These are phyloP conservation scores for Paracamarosporium sp. DNA, from an alignment of 2,329 filamentous ascomycete species.

Conservation along the genomic window DNA sequence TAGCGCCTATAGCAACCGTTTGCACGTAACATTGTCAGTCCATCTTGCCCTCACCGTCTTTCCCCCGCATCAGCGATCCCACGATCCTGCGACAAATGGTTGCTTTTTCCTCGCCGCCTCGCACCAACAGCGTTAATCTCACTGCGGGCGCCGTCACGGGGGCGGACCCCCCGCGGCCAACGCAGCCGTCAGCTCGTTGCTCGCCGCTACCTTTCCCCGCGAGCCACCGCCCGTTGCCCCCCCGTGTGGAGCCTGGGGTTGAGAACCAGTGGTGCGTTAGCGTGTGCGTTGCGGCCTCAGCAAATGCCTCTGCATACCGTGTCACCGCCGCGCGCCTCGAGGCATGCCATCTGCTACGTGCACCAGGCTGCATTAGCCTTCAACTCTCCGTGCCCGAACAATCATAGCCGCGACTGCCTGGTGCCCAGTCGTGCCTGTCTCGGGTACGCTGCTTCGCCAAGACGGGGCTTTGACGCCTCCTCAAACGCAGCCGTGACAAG, in stretches of 20 bases:
- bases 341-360: not conserved
- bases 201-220: not conserved
- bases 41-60: conserved; percentile 10
- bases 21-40: conserved; percentile 3
- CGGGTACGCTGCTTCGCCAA: conserved; percentile 9
- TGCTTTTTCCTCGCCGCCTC: conserved; percentile 12
- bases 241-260: not conserved
- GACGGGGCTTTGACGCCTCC: conserved; percentile 8
- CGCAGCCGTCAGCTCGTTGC: not conserved
- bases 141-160: conserved; percentile 5
- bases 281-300: not conserved
- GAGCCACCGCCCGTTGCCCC: not conserved
- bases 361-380: conserved; percentile 4
- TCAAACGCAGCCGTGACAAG: conserved; percentile 23
- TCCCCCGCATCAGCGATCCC: conserved; percentile 8
- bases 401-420: not conserved
- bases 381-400: conserved; percentile 5
- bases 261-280: not conserved
- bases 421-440: conserved; percentile 10
- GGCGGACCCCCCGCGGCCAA: not conserved
- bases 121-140: conserved; percentile 1
- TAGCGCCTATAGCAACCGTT: not conserved
- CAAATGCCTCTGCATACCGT: not conserved
- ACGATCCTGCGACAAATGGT: conserved; percentile 10
- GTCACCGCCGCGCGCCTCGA: conserved; percentile 1